Evolutionary conservation across 192 early-diverging fungal species (phyloP).

Genomic region (Chytriomyces sp.): DNA sequence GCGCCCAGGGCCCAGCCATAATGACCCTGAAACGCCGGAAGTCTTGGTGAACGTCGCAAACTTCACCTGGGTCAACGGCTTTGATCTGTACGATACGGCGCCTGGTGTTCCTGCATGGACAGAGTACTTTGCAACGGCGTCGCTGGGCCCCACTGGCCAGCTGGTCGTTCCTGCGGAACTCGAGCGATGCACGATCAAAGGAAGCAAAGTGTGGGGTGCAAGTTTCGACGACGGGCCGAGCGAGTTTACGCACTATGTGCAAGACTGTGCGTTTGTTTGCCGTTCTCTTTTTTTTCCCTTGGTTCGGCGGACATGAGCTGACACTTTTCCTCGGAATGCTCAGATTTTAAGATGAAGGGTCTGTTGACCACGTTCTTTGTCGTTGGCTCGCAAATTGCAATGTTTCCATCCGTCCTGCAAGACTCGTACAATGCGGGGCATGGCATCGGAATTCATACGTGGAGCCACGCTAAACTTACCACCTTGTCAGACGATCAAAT

Average conservation of each 20-base stretch:
- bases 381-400: conserved; percentile 55
- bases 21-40: neutral
- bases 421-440: conserved; percentile 58
- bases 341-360: conserved; percentile 26
- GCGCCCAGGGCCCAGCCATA: neutral
- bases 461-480: conserved; percentile 52
- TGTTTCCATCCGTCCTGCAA: conserved; percentile 52
- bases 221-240: neutral
- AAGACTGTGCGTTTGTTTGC: conserved; percentile 6
- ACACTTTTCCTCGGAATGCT: too few species aligned
- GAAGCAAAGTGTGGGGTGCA: neutral
- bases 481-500: conserved; percentile 68
- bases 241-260: neutral
- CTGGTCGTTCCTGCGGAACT: neutral
- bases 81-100: neutral
- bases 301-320: neutral
- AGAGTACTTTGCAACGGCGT: neutral
- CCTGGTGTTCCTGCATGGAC: conserved; percentile 10
- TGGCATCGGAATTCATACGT: conserved; percentile 47
- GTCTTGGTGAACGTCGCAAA: neutral
- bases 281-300: neutral
- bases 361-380: conserved; percentile 75
- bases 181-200: neutral
- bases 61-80: too few species aligned
- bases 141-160: neutral